Evolutionary conservation across 202 grass and related monocot genomes (phyloP).

Genomic region (Saccharum hybrid): DNA sequence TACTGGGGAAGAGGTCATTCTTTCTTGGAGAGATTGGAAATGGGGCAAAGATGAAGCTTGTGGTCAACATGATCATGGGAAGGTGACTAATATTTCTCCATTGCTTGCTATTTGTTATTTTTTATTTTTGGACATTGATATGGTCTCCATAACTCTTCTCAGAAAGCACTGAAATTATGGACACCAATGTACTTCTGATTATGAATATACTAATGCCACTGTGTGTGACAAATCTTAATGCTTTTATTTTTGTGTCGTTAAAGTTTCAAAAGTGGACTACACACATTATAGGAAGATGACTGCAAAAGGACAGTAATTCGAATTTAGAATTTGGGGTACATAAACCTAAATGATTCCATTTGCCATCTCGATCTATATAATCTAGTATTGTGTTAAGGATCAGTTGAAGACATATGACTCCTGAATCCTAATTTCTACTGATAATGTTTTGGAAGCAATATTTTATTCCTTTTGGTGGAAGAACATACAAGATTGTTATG

Average conservation of each 20-base stretch:
- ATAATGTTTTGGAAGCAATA: neutral
- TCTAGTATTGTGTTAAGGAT: constrained; percentile 27
- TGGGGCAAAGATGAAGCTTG: constrained; percentile 96
- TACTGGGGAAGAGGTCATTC: constrained; percentile 93
- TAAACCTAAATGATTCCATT: neutral
- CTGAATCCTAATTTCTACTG: neutral
- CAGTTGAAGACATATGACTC: constrained; percentile 11
- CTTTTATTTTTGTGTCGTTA: neutral
- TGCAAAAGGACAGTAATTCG: neutral
- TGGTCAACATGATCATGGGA: constrained; percentile 99
- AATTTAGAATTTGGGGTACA: neutral
- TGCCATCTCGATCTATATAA: neutral
- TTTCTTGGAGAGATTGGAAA: constrained; percentile 91
- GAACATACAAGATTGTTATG: too few species aligned
- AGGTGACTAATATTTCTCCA: constrained; percentile 51
- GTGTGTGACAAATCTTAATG: neutral
- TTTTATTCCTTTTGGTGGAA: neutral
- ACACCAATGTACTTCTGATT: neutral
- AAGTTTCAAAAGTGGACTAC: neutral
- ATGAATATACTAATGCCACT: neutral
- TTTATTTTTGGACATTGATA: constrained; percentile 21
- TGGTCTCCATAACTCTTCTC: neutral
- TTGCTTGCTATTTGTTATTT: neutral
- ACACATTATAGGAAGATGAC: neutral
- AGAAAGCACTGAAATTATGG: neutral